Base-by-base conservation (phyloP, 345 rosid genomes). In the Triadica sebifera region DNA sequence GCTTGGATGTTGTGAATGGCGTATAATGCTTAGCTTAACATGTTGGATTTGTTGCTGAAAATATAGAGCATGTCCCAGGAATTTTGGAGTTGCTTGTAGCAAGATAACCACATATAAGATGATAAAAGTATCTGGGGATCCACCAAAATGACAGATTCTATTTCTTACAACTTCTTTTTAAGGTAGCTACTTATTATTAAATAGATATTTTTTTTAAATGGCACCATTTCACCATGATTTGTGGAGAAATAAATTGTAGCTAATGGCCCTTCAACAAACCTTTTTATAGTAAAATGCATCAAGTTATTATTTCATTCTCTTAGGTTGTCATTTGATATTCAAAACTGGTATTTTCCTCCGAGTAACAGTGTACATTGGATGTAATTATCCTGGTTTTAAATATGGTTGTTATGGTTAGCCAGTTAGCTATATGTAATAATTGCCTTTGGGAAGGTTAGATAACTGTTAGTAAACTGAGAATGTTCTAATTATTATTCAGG, bases 281-380 rank as follows among this genome's bases (percentile, higher is more conserved):
- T 37, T n/a, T n/a, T 53, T 49, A 67, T 69, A 10, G 9, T 12
- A 50, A 51, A 16, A 29, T 7, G 17, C 8, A 15, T 15, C 13
- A 51, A 52, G 10, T 19, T 22, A 39, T 29, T 17, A 20, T 13
- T 61, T 49, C 11, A n/a, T 20, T 7, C 47, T 43, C 29, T 17
- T 60, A 25, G 16, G 22, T 46, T 64, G 46, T 72, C 68, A 61
- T 62, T 43, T n/a, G n/a, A 34, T 72, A 34, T 37, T 50, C 15
- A 43, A 49, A 72, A 19, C 13, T 19, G 58, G 25, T 15, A 45
- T 16, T 24, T 7, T 65, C 17, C 5, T 60, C 22, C 10, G n/a
- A 39, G 13, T 10, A 17, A 51, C 29, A 34, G 10, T 72, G 29
- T 3, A 25, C 8, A 16, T 67, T 51, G 24, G 8, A 8, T 65